phyloP scores from a whole-genome alignment of 2,329 filamentous ascomycete genomes.

The Colletotrichum tropicicola region DNA sequence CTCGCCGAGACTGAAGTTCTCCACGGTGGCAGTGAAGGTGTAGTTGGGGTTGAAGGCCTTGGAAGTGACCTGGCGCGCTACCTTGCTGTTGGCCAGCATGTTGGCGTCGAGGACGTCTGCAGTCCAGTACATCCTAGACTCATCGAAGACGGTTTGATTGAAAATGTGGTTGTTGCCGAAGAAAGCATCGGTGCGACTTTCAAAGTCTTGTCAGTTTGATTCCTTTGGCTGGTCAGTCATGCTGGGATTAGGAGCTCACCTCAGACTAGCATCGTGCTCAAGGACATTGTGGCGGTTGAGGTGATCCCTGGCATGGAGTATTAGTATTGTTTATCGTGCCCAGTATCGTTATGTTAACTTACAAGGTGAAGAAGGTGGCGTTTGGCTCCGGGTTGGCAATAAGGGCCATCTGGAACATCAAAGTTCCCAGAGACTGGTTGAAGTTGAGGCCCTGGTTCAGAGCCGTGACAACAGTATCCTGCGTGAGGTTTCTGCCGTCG shows the following conservation, averaged over 20 bases:
- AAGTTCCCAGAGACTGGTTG: constrained; percentile 43
- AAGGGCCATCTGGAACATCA: constrained; percentile 55
- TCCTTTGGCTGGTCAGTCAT: not conserved
- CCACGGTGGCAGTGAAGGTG: constrained; percentile 49
- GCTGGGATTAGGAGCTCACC: too few species aligned
- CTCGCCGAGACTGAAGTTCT: constrained; percentile 60
- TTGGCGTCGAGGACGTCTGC: constrained; percentile 46
- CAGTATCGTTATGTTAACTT: not conserved
- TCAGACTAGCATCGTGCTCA: constrained; percentile 58
- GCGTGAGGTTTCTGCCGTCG: constrained; percentile 52
- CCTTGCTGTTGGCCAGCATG: constrained; percentile 54
- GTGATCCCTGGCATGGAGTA: constrained; percentile 39
- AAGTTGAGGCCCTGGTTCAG: constrained; percentile 54
- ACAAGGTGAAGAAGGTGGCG: constrained; percentile 51
- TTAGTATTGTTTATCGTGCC: not conserved
- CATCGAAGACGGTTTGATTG: constrained; percentile 60
- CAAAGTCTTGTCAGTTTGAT: not conserved
- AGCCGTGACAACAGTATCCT: constrained; percentile 45
- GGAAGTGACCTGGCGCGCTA: constrained; percentile 53
- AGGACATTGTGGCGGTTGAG: constrained; percentile 56
- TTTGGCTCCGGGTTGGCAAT: constrained; percentile 52
- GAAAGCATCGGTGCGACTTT: constrained; percentile 56
- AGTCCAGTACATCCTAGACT: constrained; percentile 56
- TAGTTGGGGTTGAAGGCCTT: constrained; percentile 58
- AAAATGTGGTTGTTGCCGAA: constrained; percentile 62